These are phyloP conservation scores for Chalara sp. DNA, from an alignment of 2,329 filamentous ascomycete genomes.

Conservation along the genomic window DNA sequence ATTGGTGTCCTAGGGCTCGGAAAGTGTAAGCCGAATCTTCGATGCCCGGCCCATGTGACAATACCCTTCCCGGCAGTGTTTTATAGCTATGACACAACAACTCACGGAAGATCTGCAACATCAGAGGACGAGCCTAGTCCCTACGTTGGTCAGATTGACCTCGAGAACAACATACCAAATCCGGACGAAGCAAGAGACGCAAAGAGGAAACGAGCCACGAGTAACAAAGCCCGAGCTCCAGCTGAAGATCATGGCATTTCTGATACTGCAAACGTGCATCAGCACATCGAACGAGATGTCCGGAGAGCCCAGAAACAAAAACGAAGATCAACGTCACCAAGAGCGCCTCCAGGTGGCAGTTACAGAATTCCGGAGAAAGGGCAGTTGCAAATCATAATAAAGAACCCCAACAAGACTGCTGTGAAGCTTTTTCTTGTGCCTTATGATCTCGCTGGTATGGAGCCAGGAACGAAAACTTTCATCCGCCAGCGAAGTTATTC, in stretches of 20 bases:
- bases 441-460: constrained; percentile 89
- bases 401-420: constrained; percentile 96
- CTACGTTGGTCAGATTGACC: constrained; percentile 87
- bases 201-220: constrained; percentile 30
- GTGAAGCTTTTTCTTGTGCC: constrained; percentile 94
- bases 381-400: constrained; percentile 93
- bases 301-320: constrained; percentile 49
- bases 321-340: constrained; percentile 51
- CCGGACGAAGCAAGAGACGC: constrained; percentile 35
- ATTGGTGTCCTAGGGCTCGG: constrained; percentile 89
- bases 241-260: constrained; percentile 19
- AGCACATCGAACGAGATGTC: constrained; percentile 29
- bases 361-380: constrained; percentile 93
- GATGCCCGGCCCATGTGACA: constrained; percentile 84
- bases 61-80: constrained; percentile 92
- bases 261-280: constrained; percentile 8
- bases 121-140: constrained; percentile 85
- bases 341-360: constrained; percentile 74
- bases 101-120: constrained; percentile 49
- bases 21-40: constrained; percentile 77
- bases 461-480: constrained; percentile 90
- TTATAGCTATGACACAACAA: constrained; percentile 77
- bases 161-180: constrained; percentile 70
- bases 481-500: constrained; percentile 92
- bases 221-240: constrained; percentile 10